Evolutionary conservation across 176 grass and related monocot species (phyloP), one percentile per base, ranked within the genome.

Genomic region (Bothriochloa decipiens): DNA sequence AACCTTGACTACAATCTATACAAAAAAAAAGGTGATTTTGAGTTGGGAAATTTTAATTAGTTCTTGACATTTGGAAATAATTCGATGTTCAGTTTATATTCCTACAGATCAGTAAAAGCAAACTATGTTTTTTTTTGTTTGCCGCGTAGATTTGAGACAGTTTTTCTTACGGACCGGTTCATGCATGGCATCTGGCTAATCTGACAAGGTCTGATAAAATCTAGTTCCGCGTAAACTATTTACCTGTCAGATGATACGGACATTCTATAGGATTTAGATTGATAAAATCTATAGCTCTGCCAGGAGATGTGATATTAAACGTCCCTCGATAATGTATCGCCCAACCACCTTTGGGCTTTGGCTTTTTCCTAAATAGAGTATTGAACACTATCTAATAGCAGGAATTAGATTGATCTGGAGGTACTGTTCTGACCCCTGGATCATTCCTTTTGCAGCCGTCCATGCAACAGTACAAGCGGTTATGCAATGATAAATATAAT

Each of bases 401-500:
- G 68, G 10, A 80, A 65, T 53, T 80, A 86, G 84, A 65, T 65
- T 74, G 67, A 74, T 74, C 55, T 8, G 36, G 85, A 16, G 43
- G 60, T 53, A 52, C 69, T 57, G 45, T 86, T 65, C 18, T 73
- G 35, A 55, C 36, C 46, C 16, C 37, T 42, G 23, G 58, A 3
- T 86, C 53, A 79, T 80, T 55, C 77, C 69, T 71, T 86, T 86
- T 86, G 77, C 84, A 74, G 43, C 77, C 69, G 11, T 27, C 62
- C 45, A 64, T 64, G 46, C 43, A 39, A 62, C 67, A 26, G 53
- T 47, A 33, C 0, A 62, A 85, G 37, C 15, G 8, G 45, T 73
- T 73, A 52, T 32, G 26, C 42, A 49, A 29, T 74, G 42, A 28
- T 45, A 46, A 72, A 58, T 22, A 58, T 22, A 64, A 16, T 28